Evolutionary conservation across 2,329 filamentous ascomycete species (phyloP).

Genomic region (Neodidymelliopsis sp.): DNA sequence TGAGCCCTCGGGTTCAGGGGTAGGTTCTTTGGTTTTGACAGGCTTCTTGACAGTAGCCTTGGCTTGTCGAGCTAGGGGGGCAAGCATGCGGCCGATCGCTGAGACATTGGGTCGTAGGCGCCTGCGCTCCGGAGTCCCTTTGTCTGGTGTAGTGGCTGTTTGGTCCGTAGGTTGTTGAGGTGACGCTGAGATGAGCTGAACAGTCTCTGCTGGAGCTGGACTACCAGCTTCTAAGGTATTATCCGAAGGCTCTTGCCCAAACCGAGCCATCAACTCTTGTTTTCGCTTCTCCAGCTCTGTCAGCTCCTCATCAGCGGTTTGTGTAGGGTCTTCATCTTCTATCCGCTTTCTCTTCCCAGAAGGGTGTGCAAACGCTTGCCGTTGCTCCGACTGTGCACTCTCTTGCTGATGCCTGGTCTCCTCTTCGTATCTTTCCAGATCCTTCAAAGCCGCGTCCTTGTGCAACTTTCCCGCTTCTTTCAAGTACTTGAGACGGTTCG

Average conservation of each 20-base stretch:
- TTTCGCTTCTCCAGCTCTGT: constrained; percentile 33
- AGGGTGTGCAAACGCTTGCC: constrained; percentile 15
- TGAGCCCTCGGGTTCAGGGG: constrained; percentile 34
- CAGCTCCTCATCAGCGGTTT: constrained; percentile 13
- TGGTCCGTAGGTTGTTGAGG: background rate
- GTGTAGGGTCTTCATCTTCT: constrained; percentile 27
- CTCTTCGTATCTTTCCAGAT: constrained; percentile 60
- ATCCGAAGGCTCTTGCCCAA: constrained; percentile 13
- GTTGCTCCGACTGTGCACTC: constrained; percentile 1
- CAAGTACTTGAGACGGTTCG: constrained; percentile 59
- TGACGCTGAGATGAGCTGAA: background rate
- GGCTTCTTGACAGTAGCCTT: constrained; percentile 30
- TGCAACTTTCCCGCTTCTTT: constrained; percentile 63
- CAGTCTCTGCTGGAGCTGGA: background rate
- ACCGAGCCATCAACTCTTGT: constrained; percentile 32
- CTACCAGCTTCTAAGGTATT: constrained; percentile 4
- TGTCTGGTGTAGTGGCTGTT: constrained; percentile 8
- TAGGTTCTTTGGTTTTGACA: constrained; percentile 27
- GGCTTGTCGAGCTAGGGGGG: constrained; percentile 41
- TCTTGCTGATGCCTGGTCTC: constrained; percentile 1
- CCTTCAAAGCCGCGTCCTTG: constrained; percentile 58
- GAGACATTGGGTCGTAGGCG: constrained; percentile 36
- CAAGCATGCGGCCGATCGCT: constrained; percentile 41
- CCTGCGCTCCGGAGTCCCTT: constrained; percentile 23
- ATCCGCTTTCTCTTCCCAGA: constrained; percentile 36